A percentile compares a stretch with the other conserved stretches of the same genome.
Conservation (phyloP, 306 rosid species). For the Carpinus viminea region DNA sequence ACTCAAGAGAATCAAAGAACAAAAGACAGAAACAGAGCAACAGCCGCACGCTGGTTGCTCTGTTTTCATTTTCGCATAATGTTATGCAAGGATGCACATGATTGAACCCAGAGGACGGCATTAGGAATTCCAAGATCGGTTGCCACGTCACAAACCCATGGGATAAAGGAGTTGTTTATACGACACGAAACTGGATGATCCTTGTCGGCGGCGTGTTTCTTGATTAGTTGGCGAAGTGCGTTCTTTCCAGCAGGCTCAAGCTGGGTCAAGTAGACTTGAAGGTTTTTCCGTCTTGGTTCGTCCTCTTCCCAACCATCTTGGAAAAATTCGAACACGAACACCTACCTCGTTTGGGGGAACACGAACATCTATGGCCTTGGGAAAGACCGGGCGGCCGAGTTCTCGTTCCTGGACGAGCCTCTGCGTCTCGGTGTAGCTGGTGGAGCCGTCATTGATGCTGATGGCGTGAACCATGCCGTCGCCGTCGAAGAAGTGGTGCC, state of each 20-base stretch:
- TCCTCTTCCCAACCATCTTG: slow-evolving; percentile 35
- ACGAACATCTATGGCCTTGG: slow-evolving; percentile 63
- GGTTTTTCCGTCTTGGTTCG: background rate
- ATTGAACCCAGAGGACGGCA: slow-evolving; percentile 64
- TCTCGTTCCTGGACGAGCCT: slow-evolving; percentile 49
- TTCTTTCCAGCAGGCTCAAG: slow-evolving; percentile 37
- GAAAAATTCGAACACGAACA: slow-evolving; percentile 55
- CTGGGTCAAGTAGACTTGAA: slow-evolving; percentile 23
- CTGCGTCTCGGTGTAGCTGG: slow-evolving; percentile 60
- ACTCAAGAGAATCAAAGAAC: too few relatives aligned
- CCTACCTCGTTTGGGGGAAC: too few relatives aligned
- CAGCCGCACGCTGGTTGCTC: too few relatives aligned
- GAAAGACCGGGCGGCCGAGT: slow-evolving; percentile 58
- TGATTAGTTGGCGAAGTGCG: slow-evolving; percentile 13
- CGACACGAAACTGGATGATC: slow-evolving; percentile 35
- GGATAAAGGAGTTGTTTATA: slow-evolving; percentile 51
- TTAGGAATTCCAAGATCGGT: slow-evolving; percentile 39
- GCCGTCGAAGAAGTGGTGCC: slow-evolving; percentile 71
- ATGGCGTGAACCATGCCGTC: slow-evolving; percentile 77
- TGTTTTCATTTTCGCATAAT: too few relatives aligned
- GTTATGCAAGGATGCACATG: slow-evolving; percentile 56
- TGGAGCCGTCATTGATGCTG: slow-evolving; percentile 29
- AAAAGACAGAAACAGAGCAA: too few relatives aligned
- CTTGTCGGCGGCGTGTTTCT: slow-evolving; percentile 12
- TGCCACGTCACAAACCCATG: slow-evolving; percentile 45